Evolutionary conservation across 2,329 filamentous ascomycete genomes (phyloP).

Genomic region (Arachnopeziza araneosa): DNA sequence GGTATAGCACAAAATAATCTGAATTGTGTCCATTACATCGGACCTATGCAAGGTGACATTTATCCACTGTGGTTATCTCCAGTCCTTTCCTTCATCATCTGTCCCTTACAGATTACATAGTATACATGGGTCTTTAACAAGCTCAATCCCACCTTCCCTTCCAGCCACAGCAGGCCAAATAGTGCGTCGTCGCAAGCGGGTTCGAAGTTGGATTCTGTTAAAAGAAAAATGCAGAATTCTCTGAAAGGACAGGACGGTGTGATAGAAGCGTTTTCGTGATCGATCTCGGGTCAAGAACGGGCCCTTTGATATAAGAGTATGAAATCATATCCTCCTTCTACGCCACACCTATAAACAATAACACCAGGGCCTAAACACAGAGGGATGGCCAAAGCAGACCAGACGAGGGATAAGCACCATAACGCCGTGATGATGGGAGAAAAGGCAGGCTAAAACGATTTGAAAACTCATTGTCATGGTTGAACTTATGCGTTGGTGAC

Average conservation of each 20-base stretch:
- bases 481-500: constrained; percentile 53
- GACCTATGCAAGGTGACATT: constrained; percentile 2
- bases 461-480: constrained; percentile 35
- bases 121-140: neutral
- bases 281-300: constrained; percentile 15
- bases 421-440: constrained; percentile 28
- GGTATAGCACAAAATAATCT: neutral
- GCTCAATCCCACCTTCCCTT: neutral
- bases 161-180: neutral
- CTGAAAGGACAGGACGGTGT: constrained; percentile 31
- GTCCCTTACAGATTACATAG: neutral
- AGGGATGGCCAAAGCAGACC: constrained; percentile 23
- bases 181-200: neutral
- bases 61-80: neutral
- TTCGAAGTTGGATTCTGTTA: constrained; percentile 1
- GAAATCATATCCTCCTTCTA: constrained; percentile 25
- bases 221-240: constrained; percentile 15
- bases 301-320: constrained; percentile 18
- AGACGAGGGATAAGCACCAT: constrained; percentile 22
- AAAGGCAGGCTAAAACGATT: constrained; percentile 22
- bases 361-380: constrained; percentile 25
- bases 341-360: constrained; percentile 31
- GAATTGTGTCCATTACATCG: constrained; percentile 9
- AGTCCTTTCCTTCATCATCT: constrained; percentile 1
- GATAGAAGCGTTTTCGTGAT: constrained; percentile 11